phyloP scores from a whole-genome alignment of 306 rosid species.

The Hippophae tibetana region DNA sequence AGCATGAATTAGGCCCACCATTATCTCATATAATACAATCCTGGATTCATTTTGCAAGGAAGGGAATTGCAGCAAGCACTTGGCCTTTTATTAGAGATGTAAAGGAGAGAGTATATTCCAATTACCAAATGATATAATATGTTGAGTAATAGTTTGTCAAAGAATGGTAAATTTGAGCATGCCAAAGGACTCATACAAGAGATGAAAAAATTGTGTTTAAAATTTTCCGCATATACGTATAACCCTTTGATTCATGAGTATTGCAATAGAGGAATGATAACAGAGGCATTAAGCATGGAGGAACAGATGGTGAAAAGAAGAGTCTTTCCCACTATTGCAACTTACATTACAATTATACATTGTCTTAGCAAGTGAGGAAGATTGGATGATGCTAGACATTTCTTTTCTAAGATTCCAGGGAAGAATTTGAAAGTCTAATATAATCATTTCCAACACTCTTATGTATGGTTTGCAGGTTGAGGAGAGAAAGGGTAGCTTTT shows the following conservation, averaged over 20 bases:
- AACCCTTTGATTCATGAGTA: constrained; percentile 55
- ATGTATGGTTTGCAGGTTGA: constrained; percentile 51
- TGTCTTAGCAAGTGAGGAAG: constrained; percentile 54
- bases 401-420: constrained; percentile 31
- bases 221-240: constrained; percentile 47
- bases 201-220: constrained; percentile 45
- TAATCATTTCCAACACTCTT: constrained; percentile 54
- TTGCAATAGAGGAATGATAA: constrained; percentile 39
- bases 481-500: constrained; percentile 44
- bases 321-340: constrained; percentile 37
- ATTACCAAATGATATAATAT: constrained; percentile 28
- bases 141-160: constrained; percentile 57
- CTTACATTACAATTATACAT: constrained; percentile 53
- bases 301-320: constrained; percentile 48
- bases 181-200: constrained; percentile 40
- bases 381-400: constrained; percentile 45
- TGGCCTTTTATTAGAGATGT: constrained; percentile 45
- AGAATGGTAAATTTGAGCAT: constrained; percentile 42
- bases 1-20: constrained; percentile 45
- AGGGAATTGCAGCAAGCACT: constrained; percentile 51
- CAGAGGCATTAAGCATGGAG: constrained; percentile 33
- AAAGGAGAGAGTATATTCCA: constrained; percentile 31
- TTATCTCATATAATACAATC: constrained; percentile 55
- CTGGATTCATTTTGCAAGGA: constrained; percentile 56
- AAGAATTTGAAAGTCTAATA: constrained; percentile 41